These are phyloP conservation scores for Neofusicoccum parvum DNA, from an alignment of 2,329 filamentous ascomycete genomes.

Conservation along the genomic window DNA sequence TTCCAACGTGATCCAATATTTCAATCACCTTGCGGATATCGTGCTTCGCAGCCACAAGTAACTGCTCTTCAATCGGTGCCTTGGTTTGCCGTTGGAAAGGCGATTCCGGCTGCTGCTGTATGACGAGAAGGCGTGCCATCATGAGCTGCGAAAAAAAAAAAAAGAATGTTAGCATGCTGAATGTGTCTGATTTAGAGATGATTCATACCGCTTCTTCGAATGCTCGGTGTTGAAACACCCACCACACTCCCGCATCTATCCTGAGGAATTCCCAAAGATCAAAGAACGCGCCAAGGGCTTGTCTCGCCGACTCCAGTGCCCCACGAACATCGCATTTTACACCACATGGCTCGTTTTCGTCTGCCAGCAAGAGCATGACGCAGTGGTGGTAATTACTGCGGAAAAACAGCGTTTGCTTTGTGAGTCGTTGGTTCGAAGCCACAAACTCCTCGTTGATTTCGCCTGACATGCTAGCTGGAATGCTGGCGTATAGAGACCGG, in stretches of 20 bases:
- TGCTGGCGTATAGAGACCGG: constrained; percentile 70
- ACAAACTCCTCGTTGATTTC: constrained; percentile 39
- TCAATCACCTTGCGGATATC: constrained; percentile 49
- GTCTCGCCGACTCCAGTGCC: constrained; percentile 74
- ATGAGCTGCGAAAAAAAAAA: constrained; percentile 33
- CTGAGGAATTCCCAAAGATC: constrained; percentile 70
- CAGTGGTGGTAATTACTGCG: constrained; percentile 85
- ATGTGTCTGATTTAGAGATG: background rate
- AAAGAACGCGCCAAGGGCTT: constrained; percentile 75
- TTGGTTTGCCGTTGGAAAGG: constrained; percentile 27
- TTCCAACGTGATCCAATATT: constrained; percentile 47
- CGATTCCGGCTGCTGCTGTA: constrained; percentile 37
- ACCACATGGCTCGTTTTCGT: constrained; percentile 61
- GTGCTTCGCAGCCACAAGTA: constrained; percentile 43
- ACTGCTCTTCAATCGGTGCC: constrained; percentile 34
- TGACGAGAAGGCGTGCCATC: constrained; percentile 41
- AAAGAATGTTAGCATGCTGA: constrained; percentile 10
- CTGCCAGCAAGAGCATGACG: constrained; percentile 76
- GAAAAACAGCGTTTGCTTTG: constrained; percentile 75
- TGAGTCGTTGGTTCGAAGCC: constrained; percentile 62
- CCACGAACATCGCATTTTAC: constrained; percentile 62
- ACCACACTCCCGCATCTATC: constrained; percentile 76
- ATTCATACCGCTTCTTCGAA: constrained; percentile 74
- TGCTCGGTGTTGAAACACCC: constrained; percentile 80
- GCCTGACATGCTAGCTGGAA: constrained; percentile 69